These are phyloP conservation scores for Zymoseptoria pseudotritici DNA, from an alignment of 2,329 filamentous ascomycete species.

Conservation along the genomic window DNA sequence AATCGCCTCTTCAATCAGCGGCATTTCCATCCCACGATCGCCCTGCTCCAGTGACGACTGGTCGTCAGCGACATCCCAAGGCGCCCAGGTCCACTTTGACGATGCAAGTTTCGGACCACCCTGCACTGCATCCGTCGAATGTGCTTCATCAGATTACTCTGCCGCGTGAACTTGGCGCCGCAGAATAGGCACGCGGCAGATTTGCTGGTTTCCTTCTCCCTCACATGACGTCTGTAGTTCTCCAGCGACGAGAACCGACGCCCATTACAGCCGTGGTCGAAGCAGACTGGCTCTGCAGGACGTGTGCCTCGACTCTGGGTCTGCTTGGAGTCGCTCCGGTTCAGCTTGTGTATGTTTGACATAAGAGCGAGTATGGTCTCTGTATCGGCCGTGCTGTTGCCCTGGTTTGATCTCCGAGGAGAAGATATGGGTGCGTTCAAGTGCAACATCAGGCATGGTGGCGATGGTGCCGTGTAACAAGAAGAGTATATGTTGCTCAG, in stretches of 20 bases:
- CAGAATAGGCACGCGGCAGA: constrained; percentile 1
- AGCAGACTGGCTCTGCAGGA: not conserved
- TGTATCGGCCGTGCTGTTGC: not conserved
- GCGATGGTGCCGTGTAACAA: not conserved
- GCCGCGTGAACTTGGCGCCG: constrained; percentile 3
- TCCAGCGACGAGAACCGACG: constrained; percentile 1
- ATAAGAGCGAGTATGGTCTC: not conserved
- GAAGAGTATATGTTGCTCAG: not conserved
- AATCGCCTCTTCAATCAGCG: not conserved
- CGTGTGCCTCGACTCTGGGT: not conserved
- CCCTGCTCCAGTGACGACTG: not conserved
- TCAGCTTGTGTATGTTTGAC: not conserved
- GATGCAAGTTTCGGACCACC: not conserved
- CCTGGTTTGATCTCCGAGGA: not conserved
- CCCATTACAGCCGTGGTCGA: constrained; percentile 4
- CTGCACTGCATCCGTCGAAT: not conserved
- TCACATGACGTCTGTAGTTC: constrained; percentile 5
- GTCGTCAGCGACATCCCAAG: not conserved
- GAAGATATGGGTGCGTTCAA: not conserved
- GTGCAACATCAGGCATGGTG: not conserved
- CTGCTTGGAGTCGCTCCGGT: not conserved
- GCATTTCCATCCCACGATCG: not conserved
- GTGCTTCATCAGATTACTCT: constrained; percentile 2
- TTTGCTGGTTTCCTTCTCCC: not conserved
- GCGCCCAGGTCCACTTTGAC: not conserved